These are phyloP conservation scores for Trapa bicornis DNA, from an alignment of 345 rosid species.

Conservation along the genomic window DNA sequence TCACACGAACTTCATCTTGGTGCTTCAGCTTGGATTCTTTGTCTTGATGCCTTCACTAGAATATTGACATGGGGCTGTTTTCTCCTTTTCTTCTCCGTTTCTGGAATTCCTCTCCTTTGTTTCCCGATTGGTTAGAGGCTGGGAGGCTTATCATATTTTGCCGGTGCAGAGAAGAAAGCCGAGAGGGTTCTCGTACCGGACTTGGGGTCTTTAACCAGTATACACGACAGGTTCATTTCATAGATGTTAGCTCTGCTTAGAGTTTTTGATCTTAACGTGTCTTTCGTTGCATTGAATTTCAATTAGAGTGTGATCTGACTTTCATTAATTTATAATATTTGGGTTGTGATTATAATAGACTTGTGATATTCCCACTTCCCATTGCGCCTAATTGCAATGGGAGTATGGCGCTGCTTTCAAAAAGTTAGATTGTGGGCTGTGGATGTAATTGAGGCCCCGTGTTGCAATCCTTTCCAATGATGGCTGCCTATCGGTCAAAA, in stretches of 20 bases:
- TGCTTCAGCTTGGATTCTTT: background rate
- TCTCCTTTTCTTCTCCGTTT: background rate
- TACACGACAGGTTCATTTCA: slow-evolving; percentile 56
- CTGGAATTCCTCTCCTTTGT: background rate
- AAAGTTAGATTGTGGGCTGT: background rate
- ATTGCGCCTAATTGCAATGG: background rate
- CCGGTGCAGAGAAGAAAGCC: slow-evolving; percentile 94
- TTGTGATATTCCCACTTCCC: slow-evolving; percentile 42
- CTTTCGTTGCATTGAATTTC: background rate
- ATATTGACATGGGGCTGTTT: background rate
- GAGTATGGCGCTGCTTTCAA: no score
- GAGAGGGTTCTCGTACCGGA: slow-evolving; percentile 95
- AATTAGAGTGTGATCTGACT: no score
- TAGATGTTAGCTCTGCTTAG: background rate
- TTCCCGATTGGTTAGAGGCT: slow-evolving; percentile 30
- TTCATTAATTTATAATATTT: background rate
- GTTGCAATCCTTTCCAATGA: background rate
- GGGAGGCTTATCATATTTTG: slow-evolving; percentile 88
- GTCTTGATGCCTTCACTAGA: background rate
- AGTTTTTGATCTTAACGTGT: background rate
- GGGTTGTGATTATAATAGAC: slow-evolving; percentile 18
- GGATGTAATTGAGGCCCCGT: background rate
- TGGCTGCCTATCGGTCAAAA: background rate
- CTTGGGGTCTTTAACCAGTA: slow-evolving; percentile 89
- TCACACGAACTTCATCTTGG: background rate